A percentile compares a stretch with the other conserved stretches of the same genome.
Conservation (phyloP, 2,329 filamentous ascomycete species). For the Pseudohalonectria lignicola region DNA sequence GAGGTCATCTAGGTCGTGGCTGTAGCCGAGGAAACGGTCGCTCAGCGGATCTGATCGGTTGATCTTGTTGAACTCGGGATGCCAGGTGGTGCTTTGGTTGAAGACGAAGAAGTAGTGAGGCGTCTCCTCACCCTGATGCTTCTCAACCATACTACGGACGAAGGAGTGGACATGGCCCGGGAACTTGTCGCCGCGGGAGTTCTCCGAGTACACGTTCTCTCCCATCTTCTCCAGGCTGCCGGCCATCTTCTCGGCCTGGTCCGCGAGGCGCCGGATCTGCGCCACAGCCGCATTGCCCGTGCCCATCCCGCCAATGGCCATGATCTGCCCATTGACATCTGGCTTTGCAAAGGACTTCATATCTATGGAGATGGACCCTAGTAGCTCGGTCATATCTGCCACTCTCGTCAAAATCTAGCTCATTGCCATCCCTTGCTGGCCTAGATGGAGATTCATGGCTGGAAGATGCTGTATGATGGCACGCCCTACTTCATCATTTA, state of each 20-base stretch:
- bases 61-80: not conserved
- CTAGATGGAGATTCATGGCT: no score
- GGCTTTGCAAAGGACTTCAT: not conserved
- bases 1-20: not conserved
- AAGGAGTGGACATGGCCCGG: conserved; percentile 1
- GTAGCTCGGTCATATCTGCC: no score
- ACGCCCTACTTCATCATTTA: no score
- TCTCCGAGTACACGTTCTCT: not conserved
- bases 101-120: not conserved
- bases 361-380: no score
- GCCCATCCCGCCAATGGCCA: not conserved
- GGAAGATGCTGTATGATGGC: no score
- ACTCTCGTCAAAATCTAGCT: no score
- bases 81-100: not conserved
- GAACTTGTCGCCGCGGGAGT: not conserved
- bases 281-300: not conserved
- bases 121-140: not conserved
- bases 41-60: not conserved
- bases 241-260: not conserved
- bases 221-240: not conserved
- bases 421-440: no score
- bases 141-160: not conserved
- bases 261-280: not conserved
- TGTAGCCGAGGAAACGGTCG: not conserved
- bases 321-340: not conserved